Conservation (phyloP, 2,329 filamentous ascomycete species). For the Neoarthrinium moseri region DNA sequence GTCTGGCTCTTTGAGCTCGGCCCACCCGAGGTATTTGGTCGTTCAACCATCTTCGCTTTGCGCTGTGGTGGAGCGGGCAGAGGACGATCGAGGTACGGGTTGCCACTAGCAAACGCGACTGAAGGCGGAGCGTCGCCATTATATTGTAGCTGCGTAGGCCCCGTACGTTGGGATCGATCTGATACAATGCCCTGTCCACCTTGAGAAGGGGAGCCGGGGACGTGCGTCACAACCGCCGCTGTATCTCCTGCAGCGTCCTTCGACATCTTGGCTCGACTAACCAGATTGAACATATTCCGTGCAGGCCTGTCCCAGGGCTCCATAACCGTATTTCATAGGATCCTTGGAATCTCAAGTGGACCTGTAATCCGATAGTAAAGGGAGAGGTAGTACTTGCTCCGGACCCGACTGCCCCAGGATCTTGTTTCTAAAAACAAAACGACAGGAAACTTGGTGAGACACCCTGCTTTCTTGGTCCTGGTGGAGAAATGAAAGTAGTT, state of each 20-base stretch:
- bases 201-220: conserved; percentile 24
- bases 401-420: conserved; percentile 8
- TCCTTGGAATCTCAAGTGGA: conserved; percentile 17
- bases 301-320: conserved; percentile 9
- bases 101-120: conserved; percentile 16
- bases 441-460: conserved; percentile 5
- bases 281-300: conserved; percentile 21
- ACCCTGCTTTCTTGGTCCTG: conserved; percentile 6
- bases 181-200: conserved; percentile 26
- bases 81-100: conserved; percentile 22
- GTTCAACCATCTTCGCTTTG: conserved; percentile 29
- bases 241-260: conserved; percentile 23
- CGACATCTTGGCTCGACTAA: conserved; percentile 21
- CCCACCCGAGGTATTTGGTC: conserved; percentile 42
- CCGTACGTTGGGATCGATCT: conserved; percentile 24
- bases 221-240: conserved; percentile 25
- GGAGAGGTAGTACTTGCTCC: conserved; percentile 10
- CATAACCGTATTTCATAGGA: conserved; percentile 15
- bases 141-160: conserved; percentile 21
- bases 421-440: conserved; percentile 17
- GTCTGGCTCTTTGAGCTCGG: conserved; percentile 26
- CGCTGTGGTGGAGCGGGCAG: conserved; percentile 19
- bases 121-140: conserved; percentile 19
- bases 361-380: conserved; percentile 11
- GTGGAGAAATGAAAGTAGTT: conserved; percentile 1